Conservation (phyloP, 129 eudicot genomes). For the Smallanthus sonchifolius region DNA sequence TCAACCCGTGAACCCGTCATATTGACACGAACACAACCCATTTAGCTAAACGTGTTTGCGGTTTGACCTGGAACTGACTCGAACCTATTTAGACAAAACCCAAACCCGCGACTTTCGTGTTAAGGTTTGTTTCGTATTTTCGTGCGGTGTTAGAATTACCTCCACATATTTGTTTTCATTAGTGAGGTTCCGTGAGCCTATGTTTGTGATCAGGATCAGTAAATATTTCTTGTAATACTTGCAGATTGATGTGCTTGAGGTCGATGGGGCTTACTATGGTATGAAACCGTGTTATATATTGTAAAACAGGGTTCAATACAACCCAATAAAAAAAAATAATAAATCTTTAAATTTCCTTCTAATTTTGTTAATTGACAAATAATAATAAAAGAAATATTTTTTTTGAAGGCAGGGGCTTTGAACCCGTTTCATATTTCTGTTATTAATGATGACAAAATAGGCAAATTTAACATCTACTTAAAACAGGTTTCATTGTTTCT, state of each 20-base stretch:
- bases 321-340: background rate
- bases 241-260: constrained; percentile 99
- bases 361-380: background rate
- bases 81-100: too few relatives aligned
- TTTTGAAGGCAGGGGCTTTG: constrained; percentile 3
- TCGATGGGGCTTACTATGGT: constrained; percentile 96
- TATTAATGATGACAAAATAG: background rate
- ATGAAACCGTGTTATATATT: constrained; percentile 10
- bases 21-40: too few relatives aligned
- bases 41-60: too few relatives aligned
- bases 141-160: too few relatives aligned
- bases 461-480: constrained; percentile 6
- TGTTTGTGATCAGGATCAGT: constrained; percentile 2
- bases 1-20: too few relatives aligned
- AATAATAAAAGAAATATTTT: background rate
- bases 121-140: too few relatives aligned
- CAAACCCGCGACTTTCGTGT: too few relatives aligned
- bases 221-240: constrained; percentile 11
- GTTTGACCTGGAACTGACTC: too few relatives aligned
- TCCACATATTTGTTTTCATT: background rate
- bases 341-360: background rate
- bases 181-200: constrained; percentile 4
- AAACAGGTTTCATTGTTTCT: background rate
- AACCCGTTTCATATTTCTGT: background rate
- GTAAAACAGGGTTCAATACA: constrained; percentile 12